These are phyloP conservation scores for Globisporangium nagaii DNA, from an alignment of 352 stramenopile genomes.

Conservation along the genomic window DNA sequence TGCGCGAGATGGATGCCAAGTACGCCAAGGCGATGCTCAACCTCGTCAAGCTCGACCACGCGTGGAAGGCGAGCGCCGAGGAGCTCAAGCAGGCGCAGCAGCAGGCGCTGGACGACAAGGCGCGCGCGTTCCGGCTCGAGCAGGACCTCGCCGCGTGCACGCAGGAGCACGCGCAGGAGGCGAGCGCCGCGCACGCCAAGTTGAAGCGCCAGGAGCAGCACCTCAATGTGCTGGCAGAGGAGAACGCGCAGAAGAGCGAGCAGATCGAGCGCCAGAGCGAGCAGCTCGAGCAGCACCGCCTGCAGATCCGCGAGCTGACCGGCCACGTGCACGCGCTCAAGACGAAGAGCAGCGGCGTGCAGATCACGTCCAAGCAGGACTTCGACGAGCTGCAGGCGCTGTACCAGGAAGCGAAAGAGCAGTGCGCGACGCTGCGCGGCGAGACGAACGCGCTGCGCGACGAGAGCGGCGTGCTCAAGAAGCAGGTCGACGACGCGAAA, in stretches of 20 bases:
- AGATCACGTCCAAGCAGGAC: slow-evolving; percentile 13
- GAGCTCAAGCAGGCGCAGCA: slow-evolving; percentile 19
- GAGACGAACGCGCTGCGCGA: slow-evolving; percentile 53
- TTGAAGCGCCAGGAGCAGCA: slow-evolving; percentile 14
- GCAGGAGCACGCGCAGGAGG: slow-evolving; percentile 7
- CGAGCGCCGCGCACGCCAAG: slow-evolving; percentile 6
- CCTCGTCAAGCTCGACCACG: slow-evolving; percentile 62
- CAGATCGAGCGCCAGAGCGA: slow-evolving; percentile 22
- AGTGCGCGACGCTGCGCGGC: slow-evolving; percentile 34
- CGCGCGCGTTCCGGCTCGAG: background rate
- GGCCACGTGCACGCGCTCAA: slow-evolving; percentile 19
- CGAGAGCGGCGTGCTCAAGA: slow-evolving; percentile 29
- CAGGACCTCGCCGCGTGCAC: background rate
- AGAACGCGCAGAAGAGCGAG: slow-evolving; percentile 13
- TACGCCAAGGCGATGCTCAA: slow-evolving; percentile 67
- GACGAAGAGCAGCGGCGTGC: slow-evolving; percentile 10
- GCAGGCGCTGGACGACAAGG: slow-evolving; percentile 4
- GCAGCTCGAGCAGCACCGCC: slow-evolving; percentile 10
- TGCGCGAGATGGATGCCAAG: slow-evolving; percentile 47
- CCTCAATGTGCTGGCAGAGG: background rate
- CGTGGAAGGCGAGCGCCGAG: slow-evolving; percentile 53
- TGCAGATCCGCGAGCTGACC: slow-evolving; percentile 28
- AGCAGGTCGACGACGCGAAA: slow-evolving; percentile 34
- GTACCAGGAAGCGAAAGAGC: slow-evolving; percentile 27
- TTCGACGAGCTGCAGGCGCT: slow-evolving; percentile 19